Base-by-base conservation (phyloP, 1,284 basidiomycete species). In the Fomitopsis betulina region DNA sequence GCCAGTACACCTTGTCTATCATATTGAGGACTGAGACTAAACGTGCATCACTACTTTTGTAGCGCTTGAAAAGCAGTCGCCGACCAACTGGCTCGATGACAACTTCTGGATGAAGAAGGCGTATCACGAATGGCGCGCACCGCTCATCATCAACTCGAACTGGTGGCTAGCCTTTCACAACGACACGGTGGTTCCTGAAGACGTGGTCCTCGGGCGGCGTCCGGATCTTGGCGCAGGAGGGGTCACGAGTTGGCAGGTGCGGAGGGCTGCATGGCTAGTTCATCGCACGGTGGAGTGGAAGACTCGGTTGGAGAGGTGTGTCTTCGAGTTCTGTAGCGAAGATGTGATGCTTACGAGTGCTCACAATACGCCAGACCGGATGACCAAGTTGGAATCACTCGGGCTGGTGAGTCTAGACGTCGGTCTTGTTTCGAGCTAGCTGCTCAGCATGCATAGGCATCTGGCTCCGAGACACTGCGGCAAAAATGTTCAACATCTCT, bases 81-180 rank as follows among this genome's bases (percentile, higher is more conserved):
- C 93, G 0, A 81, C 90, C 73, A 98, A 97, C 72, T 98, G 96
- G 96, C 83, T 99, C 13, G 86, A 97, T 66, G 96, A 98, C 74
- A 94, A 93, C 57, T 90, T 96, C 67, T 98, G 96, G 96, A 78
- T 89, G 58, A 87, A 90, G 65, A 89, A 91, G 64, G 89, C 93
- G 0, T 99, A 98, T 74, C 86, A 94, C 61, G 91, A 94, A 73
- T 94, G 89, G 87, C 84, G 96, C 49, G 84, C 85, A 1, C 94
- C 96, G 0, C 77, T 98, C 33, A 79, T 94, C 58, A 76, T 99
- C 68, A 93, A 98, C 75, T 96, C 94, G 9, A 98, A 98, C 70
- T 98, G 96, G 96, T 98, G 96, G 96, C 79, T 98, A 47, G 81
- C 93, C n/a, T 92, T 96, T 70, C 73, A 76, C 43, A 82, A 92